Evolutionary conservation across 306 rosid genomes (phyloP).

Genomic region (Cucumis cinereus): DNA sequence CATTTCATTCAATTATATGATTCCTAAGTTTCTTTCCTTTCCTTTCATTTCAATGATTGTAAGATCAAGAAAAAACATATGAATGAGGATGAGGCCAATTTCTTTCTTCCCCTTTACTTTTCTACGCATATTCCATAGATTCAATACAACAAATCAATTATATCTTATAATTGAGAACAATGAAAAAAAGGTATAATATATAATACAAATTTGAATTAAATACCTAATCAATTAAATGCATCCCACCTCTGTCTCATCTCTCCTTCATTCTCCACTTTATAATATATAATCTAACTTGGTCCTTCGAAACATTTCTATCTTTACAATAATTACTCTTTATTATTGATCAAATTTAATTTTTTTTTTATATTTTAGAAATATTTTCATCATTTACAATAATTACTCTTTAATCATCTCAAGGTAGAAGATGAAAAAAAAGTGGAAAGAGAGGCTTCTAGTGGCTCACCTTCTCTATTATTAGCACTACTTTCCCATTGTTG

Average conservation of each 20-base stretch:
- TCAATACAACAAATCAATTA: not conserved
- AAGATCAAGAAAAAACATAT: not conserved
- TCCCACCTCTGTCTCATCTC: slow-evolving; percentile 1
- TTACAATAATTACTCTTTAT: no score
- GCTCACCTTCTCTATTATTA: not conserved
- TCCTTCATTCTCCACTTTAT: not conserved
- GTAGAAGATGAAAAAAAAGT: not conserved
- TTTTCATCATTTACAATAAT: no score
- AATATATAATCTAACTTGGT: no score
- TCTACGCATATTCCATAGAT: not conserved
- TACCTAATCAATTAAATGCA: not conserved
- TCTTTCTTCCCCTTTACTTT: not conserved
- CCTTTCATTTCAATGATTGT: not conserved
- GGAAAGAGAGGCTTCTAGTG: not conserved
- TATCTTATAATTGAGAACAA: not conserved
- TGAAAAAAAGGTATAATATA: not conserved
- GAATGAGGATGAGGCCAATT: not conserved
- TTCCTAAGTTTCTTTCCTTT: not conserved
- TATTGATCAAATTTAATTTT: no score
- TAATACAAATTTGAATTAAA: not conserved
- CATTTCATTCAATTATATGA: not conserved
- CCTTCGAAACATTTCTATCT: no score
- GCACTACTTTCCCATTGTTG: not conserved
- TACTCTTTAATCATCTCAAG: no score
- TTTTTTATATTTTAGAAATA: not conserved